Base-by-base conservation (phyloP, 768 basidiomycete genomes). In the Gymnopilus dilepis region DNA sequence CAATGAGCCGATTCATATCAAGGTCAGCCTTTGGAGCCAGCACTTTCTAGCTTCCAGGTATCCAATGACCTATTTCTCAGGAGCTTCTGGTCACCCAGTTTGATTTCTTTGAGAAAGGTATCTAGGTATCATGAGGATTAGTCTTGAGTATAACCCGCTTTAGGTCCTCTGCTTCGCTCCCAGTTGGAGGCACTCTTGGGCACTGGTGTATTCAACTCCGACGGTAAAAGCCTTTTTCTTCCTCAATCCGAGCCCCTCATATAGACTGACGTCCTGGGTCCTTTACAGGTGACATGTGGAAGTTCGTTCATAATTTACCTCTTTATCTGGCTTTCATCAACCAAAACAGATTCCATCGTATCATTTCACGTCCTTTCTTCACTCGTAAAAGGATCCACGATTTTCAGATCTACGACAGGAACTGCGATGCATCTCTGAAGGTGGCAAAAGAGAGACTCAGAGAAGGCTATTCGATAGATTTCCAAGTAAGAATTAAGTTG, bases 311-410 rank as follows among this genome's bases (percentile, higher is more conserved):
- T n/a, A n/a, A n/a, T n/a, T n/a, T 37, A 30, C 9, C 15, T 9
- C 15, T 3, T 9, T 11, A 15, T 8, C 15, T n/a, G n/a, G 11
- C 15, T 2, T 3, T 15, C 9, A 37, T 9, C 34, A 37, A 11
- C 34, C 15, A 37, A 37, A n/a, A n/a, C 15, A 71, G 88, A 67
- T 83, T 88, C 65, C 88, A 90, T 69, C 84, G 89, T 9, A 67
- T 78, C 3, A 87, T 91, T 77, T 86, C 87, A 0, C 83, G 90
- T 0, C 89, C 89, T 0, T 90, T 91, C 77, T 91, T 92, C 75
- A 82, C 72, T 56, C 80, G 78, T 42, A 87, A 90, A 33, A 76
- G 82, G 30, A 82, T 88, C 56, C 82, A 79, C 47, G 82, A 88
- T 68, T 89, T 88, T 56, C 83, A 88, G 26, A 84, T 83, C 31